phyloP scores from a whole-genome alignment of 768 basidiomycete genomes.

The Boletus barrowsii region DNA sequence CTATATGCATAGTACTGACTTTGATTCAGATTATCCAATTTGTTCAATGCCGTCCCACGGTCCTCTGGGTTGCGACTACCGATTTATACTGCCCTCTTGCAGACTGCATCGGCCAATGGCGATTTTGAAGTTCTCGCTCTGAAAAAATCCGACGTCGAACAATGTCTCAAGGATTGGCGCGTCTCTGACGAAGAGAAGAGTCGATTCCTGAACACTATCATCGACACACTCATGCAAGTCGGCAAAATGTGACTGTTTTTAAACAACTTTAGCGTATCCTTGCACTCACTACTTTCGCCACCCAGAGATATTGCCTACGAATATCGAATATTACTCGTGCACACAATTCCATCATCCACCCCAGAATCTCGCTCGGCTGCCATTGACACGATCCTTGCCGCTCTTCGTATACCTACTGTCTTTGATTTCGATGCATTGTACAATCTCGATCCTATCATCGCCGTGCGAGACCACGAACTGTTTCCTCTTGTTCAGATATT shows the following conservation, averaged over 20 bases:
- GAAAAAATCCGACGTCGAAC: constrained; percentile 59
- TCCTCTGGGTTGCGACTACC: constrained; percentile 59
- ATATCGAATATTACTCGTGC: constrained; percentile 60
- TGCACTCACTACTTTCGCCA: neutral
- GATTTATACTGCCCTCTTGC: constrained; percentile 62
- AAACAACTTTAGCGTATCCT: neutral
- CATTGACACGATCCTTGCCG: constrained; percentile 56
- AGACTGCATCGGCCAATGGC: constrained; percentile 55
- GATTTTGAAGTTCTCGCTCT: constrained; percentile 63
- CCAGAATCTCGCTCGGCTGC: constrained; percentile 52
- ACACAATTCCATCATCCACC: constrained; percentile 55
- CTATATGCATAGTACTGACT: constrained; percentile 1
- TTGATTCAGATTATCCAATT: constrained; percentile 62
- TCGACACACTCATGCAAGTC: constrained; percentile 54
- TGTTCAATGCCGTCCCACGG: constrained; percentile 75
- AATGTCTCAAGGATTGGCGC: constrained; percentile 77
- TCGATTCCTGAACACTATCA: constrained; percentile 61
- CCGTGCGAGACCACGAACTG: constrained; percentile 64
- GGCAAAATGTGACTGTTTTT: constrained; percentile 55
- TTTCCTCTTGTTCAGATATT: constrained; percentile 77
- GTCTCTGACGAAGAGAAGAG: constrained; percentile 60
- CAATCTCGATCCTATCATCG: constrained; percentile 68
- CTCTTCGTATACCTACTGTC: constrained; percentile 60
- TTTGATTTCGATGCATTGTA: constrained; percentile 83
- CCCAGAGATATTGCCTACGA: constrained; percentile 59